Evolutionary conservation across 108 stramenopile species (phyloP), one percentile per base, ranked within the genome.

Genomic region (Nitzschia sp.): DNA sequence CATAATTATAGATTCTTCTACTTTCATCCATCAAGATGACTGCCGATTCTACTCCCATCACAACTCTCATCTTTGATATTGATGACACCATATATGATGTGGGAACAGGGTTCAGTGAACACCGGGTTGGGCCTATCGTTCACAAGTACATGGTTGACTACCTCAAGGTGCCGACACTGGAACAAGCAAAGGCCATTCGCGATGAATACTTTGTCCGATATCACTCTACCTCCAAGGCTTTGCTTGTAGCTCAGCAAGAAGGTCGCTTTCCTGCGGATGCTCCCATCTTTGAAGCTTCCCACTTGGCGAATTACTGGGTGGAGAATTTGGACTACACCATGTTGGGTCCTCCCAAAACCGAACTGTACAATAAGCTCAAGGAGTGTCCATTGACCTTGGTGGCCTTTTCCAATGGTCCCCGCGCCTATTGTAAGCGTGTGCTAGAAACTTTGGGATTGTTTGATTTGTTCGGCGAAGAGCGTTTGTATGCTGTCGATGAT

Each of bases 1-100:
- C 29, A 34, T 5, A 34, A 34, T 3, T 3, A 34, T 1, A 34
- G 29, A 34, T 34, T 34, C 29, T 34, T 34, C 29, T 34, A 34
- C 29, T 34, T 34, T 34, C 29, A 34, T 5, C 29, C 1, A 34
- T 1, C 29, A 34, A 34, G 29, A 34, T 34, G 29, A 34, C 29
- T 34, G 1, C 29, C 29, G 29, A 34, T 34, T 34, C 46, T 17
- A 15, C 46, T 48, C 46, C 46, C 6, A 48, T 54, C 10, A 79
- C 83, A 3, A 86, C 87, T 14, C 60, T 93, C 39, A 89, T 94
- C 41, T 94, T 90, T 67, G 92, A 94, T 61, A 84, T 94, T 7
- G 92, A 94, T 55, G 92, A 94, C 67, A 88, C 86, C 10, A 73
- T 94, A 10, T 94, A 94, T 59, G 89, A 90, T 65, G 88, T 89